phyloP scores from a whole-genome alignment of 352 stramenopile genomes.

The Phytophthora syringae region DNA sequence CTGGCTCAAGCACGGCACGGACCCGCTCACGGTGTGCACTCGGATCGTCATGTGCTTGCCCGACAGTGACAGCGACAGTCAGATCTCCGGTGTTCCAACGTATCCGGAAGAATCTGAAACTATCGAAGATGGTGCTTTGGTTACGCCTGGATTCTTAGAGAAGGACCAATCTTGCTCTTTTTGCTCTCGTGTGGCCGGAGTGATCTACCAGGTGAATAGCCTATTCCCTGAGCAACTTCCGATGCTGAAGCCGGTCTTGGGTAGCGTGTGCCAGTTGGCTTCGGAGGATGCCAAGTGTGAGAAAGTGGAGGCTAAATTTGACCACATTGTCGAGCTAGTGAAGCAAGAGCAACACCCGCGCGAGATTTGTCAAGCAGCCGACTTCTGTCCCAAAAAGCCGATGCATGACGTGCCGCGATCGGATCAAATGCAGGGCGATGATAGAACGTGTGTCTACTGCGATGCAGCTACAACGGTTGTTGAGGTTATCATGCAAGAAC shows the following conservation, averaged over 20 bases:
- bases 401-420: conserved; percentile 3
- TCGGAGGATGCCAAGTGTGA: conserved; percentile 55
- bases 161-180: conserved; percentile 49
- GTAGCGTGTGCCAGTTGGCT: conserved; percentile 50
- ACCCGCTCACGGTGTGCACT: conserved; percentile 63
- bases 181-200: conserved; percentile 46
- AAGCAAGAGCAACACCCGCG: conserved; percentile 54
- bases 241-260: conserved; percentile 47
- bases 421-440: conserved; percentile 12
- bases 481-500: conserved; percentile 54
- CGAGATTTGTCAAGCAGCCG: conserved; percentile 49
- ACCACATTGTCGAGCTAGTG: conserved; percentile 58
- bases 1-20: conserved; percentile 77
- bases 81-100: conserved; percentile 4
- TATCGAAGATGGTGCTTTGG: conserved; percentile 14
- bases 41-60: conserved; percentile 68
- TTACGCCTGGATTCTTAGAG: conserved; percentile 5
- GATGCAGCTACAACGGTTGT: conserved; percentile 56
- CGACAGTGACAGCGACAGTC: conserved; percentile 19
- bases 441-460: conserved; percentile 68
- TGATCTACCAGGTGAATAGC: conserved; percentile 52
- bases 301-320: conserved; percentile 57
- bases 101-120: conserved; percentile 12
- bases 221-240: conserved; percentile 46
- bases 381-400: conserved; percentile 44